Percentiles rank a stretch among this genome's conserved stretches.
Conservation (phyloP, 2,329 filamentous ascomycete genomes). For the Achaetomium macrosporum region DNA sequence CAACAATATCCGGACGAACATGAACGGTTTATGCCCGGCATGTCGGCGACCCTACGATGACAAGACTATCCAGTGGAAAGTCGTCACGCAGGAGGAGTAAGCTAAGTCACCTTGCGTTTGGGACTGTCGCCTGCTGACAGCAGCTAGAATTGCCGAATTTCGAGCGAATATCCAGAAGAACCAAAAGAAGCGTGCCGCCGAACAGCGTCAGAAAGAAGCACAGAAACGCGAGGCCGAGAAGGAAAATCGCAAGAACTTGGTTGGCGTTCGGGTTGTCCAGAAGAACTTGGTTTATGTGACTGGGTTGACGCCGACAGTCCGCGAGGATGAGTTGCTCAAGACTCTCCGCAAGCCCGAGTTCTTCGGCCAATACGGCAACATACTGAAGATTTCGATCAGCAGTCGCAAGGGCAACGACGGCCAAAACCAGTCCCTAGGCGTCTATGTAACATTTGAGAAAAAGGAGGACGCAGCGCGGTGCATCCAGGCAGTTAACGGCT, state of each 20-base stretch:
- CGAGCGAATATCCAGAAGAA: conserved; percentile 77
- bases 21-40: conserved; percentile 96
- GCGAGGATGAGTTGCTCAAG: conserved; percentile 86
- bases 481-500: conserved; percentile 88
- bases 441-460: conserved; percentile 95
- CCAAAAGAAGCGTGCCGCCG: conserved; percentile 82
- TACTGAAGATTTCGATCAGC: conserved; percentile 98
- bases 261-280: conserved; percentile 91
- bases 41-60: conserved; percentile 94
- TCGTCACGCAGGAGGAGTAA: conserved; percentile 91
- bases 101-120: neutral
- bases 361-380: conserved; percentile 97
- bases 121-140: conserved; percentile 22
- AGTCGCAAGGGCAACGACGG: conserved; percentile 75
- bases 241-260: conserved; percentile 90
- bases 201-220: conserved; percentile 83
- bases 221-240: conserved; percentile 96
- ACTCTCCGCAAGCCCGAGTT: conserved; percentile 87
- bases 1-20: conserved; percentile 98
- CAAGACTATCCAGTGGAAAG: conserved; percentile 94
- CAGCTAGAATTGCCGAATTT: conserved; percentile 62
- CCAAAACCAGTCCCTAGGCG: conserved; percentile 82
- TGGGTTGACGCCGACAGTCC: conserved; percentile 82
- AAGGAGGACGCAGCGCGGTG: conserved; percentile 87
- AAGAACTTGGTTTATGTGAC: conserved; percentile 99